These are phyloP conservation scores for Termitomyces eurrhizus DNA, from an alignment of 768 basidiomycete species.

Conservation along the genomic window DNA sequence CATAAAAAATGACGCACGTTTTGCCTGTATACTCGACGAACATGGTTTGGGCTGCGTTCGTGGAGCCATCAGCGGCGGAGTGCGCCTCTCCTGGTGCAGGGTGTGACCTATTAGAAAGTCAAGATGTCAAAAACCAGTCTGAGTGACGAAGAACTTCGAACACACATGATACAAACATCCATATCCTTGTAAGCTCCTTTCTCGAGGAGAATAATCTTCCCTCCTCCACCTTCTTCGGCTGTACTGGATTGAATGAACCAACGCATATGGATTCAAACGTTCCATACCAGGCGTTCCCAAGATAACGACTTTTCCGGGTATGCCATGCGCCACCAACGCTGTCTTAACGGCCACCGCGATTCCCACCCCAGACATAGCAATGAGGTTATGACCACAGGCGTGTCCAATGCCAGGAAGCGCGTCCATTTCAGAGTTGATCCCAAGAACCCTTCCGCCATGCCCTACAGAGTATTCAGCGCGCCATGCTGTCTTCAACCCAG, in stretches of 20 bases:
- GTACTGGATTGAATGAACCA: constrained; percentile 9
- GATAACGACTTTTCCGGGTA: constrained; percentile 66
- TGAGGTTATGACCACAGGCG: constrained; percentile 82
- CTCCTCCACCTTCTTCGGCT: constrained; percentile 80
- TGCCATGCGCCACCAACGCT: constrained; percentile 57
- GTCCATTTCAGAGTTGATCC: constrained; percentile 82
- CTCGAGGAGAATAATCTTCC: constrained; percentile 72
- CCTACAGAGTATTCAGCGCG: constrained; percentile 65
- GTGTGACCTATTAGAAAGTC: constrained; percentile 55
- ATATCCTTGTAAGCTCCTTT: constrained; percentile 76
- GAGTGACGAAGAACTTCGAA: background rate
- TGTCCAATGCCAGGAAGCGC: constrained; percentile 55
- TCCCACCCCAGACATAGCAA: constrained; percentile 74
- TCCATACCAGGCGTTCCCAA: constrained; percentile 71
- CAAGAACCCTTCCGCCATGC: constrained; percentile 58
- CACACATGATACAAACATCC: constrained; percentile 77
- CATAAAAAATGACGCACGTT: constrained; percentile 40
- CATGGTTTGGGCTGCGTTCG: constrained; percentile 62
- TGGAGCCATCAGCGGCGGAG: constrained; percentile 47
- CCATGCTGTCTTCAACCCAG: constrained; percentile 75
- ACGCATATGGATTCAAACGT: background rate
- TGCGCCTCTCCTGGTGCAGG: constrained; percentile 54
- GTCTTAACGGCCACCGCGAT: constrained; percentile 70
- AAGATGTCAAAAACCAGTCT: background rate
- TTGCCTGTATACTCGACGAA: constrained; percentile 73